Base-by-base conservation (phyloP, 495 filamentous ascomycete genomes). In the Hypoxylon fragiforme region DNA sequence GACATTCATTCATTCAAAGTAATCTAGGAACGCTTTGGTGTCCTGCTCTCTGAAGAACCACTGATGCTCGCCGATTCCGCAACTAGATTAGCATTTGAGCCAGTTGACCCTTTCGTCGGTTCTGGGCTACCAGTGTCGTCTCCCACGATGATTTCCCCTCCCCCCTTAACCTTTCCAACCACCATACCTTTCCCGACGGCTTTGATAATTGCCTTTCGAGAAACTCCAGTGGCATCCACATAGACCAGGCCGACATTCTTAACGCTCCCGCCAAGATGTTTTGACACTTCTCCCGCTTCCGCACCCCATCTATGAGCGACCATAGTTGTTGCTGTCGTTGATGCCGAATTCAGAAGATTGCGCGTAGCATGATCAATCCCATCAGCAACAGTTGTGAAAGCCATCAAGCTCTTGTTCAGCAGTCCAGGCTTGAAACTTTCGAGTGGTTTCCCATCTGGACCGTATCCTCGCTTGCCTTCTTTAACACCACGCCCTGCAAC, bases 241-340 rank as follows among this genome's bases (percentile, higher is more conserved):
- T 98, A 98, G n/a, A 98, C 94, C 30, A 98, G 75, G 3, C 91
- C 92, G 34, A 97, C 95, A 61, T 97, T 97, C 75, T 89, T 95
- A 58, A 96, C 85, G 4, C 91, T 91, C 2, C 91, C 87, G 0
- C 89, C 89, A 40, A 98, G 62, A 37, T 85, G 77, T 39, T 77
- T 73, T 3, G 90, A 82, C 3, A 97, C 74, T 3, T 80, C 75
- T 45, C 89, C 87, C 2, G 94, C 94, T 70, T 97, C 90, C 4
- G 79, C 63, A 7, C 94, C 94, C 69, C 90, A 98, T 48, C 77
- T 82, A 71, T 98, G 92, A 3, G 81, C 77, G 6, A 97, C 88
- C 53, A 96, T 84, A 3, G 83, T 85, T 13, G 85, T 89, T 15
- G 92, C 88, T 1, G 92, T 90, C 2, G 81, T 75, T 0, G 89